A percentile compares a stretch with the other conserved stretches of the same genome.
These are phyloP conservation scores for Heliamphora ciliata DNA, from an alignment of 179 eudicot species.

Conservation along the genomic window DNA sequence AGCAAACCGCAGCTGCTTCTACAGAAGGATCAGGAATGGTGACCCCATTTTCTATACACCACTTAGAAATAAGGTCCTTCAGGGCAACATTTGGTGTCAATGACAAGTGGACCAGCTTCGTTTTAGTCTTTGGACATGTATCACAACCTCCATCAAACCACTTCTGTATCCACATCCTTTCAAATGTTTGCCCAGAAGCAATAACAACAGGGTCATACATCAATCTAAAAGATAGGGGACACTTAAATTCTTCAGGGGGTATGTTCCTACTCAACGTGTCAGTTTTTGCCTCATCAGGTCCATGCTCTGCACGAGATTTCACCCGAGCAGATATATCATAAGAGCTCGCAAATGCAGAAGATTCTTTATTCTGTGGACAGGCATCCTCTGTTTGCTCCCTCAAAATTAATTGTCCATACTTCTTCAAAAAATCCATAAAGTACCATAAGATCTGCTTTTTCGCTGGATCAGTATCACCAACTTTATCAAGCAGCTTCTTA, in stretches of 20 bases:
- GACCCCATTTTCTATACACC: constrained; percentile 38
- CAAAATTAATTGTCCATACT: constrained; percentile 36
- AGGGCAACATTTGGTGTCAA: constrained; percentile 47
- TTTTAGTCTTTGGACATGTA: constrained; percentile 58
- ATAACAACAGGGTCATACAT: constrained; percentile 80
- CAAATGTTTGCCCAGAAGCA: constrained; percentile 71
- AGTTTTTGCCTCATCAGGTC: constrained; percentile 19
- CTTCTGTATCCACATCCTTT: constrained; percentile 59
- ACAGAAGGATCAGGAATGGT: constrained; percentile 28
- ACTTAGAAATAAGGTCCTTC: constrained; percentile 49
- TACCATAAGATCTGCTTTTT: constrained; percentile 43
- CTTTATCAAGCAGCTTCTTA: constrained; percentile 43
- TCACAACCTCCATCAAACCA: constrained; percentile 78
- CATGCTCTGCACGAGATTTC: constrained; percentile 21
- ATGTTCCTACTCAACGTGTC: constrained; percentile 20
- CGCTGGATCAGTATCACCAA: constrained; percentile 30
- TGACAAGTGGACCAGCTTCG: constrained; percentile 36
- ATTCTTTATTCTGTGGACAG: background rate
- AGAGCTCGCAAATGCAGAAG: too few species aligned
- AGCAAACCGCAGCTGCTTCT: constrained; percentile 21
- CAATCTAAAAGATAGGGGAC: constrained; percentile 56
- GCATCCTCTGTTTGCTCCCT: constrained; percentile 26
- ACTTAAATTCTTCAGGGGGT: constrained; percentile 61
- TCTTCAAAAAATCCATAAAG: constrained; percentile 43
- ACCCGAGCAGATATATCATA: constrained; percentile 6